phyloP scores from a whole-genome alignment of 257 asterid genomes.

The Craterostigma plantagineum region DNA sequence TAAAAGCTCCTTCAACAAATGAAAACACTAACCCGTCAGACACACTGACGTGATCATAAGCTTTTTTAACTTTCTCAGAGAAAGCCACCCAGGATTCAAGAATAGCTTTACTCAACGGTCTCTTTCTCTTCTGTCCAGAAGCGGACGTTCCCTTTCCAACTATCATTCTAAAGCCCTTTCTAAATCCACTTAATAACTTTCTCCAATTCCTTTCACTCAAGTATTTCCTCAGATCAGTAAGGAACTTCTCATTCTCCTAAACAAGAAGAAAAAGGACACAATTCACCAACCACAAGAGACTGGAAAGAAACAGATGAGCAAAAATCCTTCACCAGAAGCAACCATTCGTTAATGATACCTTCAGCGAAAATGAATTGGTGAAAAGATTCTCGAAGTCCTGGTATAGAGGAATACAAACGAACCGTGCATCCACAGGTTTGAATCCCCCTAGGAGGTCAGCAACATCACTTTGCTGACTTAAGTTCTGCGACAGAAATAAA shows the following conservation, averaged over 20 bases:
- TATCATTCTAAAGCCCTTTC: constrained; percentile 26
- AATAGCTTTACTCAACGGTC: constrained; percentile 35
- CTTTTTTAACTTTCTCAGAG: constrained; percentile 44
- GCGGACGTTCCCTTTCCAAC: constrained; percentile 32
- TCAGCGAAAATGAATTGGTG: constrained; percentile 31
- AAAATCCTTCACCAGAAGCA: neutral
- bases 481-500: constrained; percentile 40
- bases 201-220: constrained; percentile 55
- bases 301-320: constrained; percentile 1
- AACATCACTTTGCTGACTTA: constrained; percentile 93
- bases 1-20: constrained; percentile 90
- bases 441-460: constrained; percentile 88
- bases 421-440: constrained; percentile 73
- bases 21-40: constrained; percentile 84
- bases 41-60: constrained; percentile 42
- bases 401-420: constrained; percentile 59
- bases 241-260: constrained; percentile 43
- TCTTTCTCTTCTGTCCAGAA: constrained; percentile 57
- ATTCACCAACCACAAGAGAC: constrained; percentile 2
- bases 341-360: constrained; percentile 24
- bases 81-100: constrained; percentile 46
- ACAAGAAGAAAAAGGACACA: constrained; percentile 7
- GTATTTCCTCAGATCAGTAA: constrained; percentile 21
- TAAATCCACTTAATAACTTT: constrained; percentile 41
- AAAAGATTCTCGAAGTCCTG: constrained; percentile 61